Evolutionary conservation across 2,329 filamentous ascomycete genomes (phyloP), one percentile per base, ranked within the genome.

Genomic region (Pseudocercospora cruenta): DNA sequence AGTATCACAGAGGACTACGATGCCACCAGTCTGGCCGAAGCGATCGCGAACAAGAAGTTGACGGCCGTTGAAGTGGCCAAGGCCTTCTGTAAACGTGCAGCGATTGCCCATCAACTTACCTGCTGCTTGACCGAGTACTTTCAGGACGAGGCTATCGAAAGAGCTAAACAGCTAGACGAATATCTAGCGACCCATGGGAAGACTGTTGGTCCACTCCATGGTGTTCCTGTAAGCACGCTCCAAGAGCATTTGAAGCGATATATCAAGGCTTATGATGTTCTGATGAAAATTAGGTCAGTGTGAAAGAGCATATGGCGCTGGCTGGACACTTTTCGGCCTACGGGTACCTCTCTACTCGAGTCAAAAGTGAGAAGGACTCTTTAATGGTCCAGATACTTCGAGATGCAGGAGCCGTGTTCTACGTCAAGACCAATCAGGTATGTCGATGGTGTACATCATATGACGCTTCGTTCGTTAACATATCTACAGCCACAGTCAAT

Each of bases 61-160:
- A 66, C 64, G 4, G 63, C 67, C 1, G 66, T 70, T n/a, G 60
- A 60, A 9, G 69, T 70, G 7, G 66, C 66, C 3, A 67, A 58
- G 22, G 69, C 69, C 3, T 71, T 71, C 22, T 60, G 49, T 33
- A 70, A 71, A 47, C 64, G 69, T n/a, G 69, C 68, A 12, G 63
- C 63, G 6, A 65, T 71, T 24, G 66, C 66, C 14, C 66, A 71
- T 26, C 69, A 71, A 57, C 49, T 68, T 12, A 70, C 64, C 3
- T 68, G 64, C 63, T 71, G 69, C 36, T 62, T 71, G 31, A 68
- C 66, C 8, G 63, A 71, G 21, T 67, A 47, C 54, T 71, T 70
- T 49, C 63, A 64, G 58, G 60, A 71, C 12, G 64, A 71, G 45
- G 69, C 67, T 6, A 21, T 71, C 28, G 63, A 68, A 39, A 66